Evolutionary conservation across 2,329 filamentous ascomycete genomes (phyloP).

Genomic region (Neonectria sp.): DNA sequence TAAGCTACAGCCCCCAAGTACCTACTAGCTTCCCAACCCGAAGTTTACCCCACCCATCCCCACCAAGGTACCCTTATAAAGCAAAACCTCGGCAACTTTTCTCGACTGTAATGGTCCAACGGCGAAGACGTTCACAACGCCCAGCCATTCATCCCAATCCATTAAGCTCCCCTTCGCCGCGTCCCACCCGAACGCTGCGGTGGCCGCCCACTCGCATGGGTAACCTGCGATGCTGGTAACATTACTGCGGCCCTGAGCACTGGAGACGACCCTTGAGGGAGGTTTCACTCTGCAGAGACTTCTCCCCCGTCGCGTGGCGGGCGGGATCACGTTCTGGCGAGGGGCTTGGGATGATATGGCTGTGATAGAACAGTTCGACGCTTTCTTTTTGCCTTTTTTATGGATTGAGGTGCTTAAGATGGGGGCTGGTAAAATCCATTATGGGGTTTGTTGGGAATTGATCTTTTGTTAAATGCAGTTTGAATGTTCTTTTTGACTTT

Average conservation of each 20-base stretch:
- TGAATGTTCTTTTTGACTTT: background rate
- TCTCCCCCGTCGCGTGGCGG: constrained; percentile 80
- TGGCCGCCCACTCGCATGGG: constrained; percentile 76
- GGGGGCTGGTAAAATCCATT: constrained; percentile 2
- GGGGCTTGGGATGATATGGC: constrained; percentile 70
- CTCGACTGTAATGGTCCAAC: constrained; percentile 75
- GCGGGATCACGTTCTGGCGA: constrained; percentile 74
- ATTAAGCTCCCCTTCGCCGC: constrained; percentile 69
- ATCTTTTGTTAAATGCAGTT: background rate
- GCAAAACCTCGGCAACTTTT: constrained; percentile 12
- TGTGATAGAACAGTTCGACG: constrained; percentile 71
- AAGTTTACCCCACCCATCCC: constrained; percentile 11
- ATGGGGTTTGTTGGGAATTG: constrained; percentile 2
- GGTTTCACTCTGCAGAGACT: constrained; percentile 80
- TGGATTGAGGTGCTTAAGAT: background rate
- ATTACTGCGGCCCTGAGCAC: constrained; percentile 72
- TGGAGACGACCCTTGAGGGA: constrained; percentile 80
- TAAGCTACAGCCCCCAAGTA: background rate
- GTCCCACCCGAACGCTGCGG: constrained; percentile 80
- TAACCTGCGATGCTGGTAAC: constrained; percentile 74
- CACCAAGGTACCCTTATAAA: constrained; percentile 43
- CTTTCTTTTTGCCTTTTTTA: constrained; percentile 54
- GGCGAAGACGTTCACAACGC: constrained; percentile 71
- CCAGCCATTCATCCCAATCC: constrained; percentile 65
- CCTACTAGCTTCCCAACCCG: background rate